Evolutionary conservation across 2,329 filamentous ascomycete genomes (phyloP), one percentile per base, ranked within the genome.

Genomic region (Fusarium ramigenum): DNA sequence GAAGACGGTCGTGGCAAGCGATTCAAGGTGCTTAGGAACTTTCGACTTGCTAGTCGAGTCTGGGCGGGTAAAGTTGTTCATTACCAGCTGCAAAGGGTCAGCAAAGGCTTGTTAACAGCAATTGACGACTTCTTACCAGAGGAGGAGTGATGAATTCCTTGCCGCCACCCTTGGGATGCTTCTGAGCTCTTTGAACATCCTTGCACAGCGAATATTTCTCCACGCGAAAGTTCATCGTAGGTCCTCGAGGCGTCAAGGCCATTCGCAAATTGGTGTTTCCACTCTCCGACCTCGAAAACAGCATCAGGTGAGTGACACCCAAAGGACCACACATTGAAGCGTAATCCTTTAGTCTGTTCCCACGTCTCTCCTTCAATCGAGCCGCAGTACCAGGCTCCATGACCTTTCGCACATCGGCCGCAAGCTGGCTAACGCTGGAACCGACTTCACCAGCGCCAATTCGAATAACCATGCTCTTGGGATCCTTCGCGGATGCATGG

Each of bases 391-490:
- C 93, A 2, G 96, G 96, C 83, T 98, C 95, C 95, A 99, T 97
- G 85, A 98, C 96, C 62, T 88, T 88, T 77, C 96, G 91, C 66
- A 98, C 93, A 84, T 99, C 96, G 77, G 93, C 91, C 28, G 96
- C 95, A 77, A 99, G 87, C 84, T 98, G 95, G 81, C 92, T 96
- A 78, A 99, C 89, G 81, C 93, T 97, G 67, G 94, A 90, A 65
- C 96, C 96, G 59, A 99, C 94, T 80, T 98, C 94, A 78, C 95
- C 93, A 77, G 95, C 96, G 78, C 96, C 96, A 78, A 98, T 95
- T 76, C 96, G 93, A 83, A 99, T 97, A 66, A 99, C 96, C 96
- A 99, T 98, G 81, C 93, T 97, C 87, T 98, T 98, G 39, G 96
- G 96, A 58, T 91, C 88, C 73, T 91, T 90, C 60, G 88, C 87